phyloP scores from a whole-genome alignment of 495 filamentous ascomycete species.

The Annulohypoxylon nitens region DNA sequence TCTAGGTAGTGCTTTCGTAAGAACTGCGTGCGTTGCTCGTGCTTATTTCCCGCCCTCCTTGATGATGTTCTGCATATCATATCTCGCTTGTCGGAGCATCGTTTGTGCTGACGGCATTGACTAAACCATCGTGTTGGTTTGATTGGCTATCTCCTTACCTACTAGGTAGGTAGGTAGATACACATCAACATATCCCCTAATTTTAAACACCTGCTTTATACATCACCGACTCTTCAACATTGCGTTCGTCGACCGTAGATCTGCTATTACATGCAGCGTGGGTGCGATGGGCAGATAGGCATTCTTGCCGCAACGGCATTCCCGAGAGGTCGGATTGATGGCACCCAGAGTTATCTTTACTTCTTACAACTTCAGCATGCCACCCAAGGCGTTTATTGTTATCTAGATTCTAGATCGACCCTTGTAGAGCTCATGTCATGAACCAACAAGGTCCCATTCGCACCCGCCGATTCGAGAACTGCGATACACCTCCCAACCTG shows the following conservation, averaged over 20 bases:
- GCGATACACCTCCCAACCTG: not conserved
- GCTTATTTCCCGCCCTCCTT: not conserved
- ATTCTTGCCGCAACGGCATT: not conserved
- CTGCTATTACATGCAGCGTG: not conserved
- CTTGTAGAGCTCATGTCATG: not conserved
- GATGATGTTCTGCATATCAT: not conserved
- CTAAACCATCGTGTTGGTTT: not conserved
- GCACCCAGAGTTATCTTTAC: not conserved
- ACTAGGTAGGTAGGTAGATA: conserved; percentile 3
- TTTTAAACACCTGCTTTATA: conserved; percentile 14
- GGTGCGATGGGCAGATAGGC: no score
- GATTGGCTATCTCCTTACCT: conserved; percentile 6
- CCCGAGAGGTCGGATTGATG: conserved; percentile 13
- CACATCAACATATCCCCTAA: not conserved
- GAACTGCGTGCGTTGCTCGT: conserved; percentile 14
- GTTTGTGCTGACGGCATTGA: conserved; percentile 13
- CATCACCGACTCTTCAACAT: conserved; percentile 7
- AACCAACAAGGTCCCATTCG: not conserved
- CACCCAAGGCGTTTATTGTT: not conserved
- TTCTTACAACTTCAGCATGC: not conserved
- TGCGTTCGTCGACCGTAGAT: not conserved
- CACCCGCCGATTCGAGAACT: not conserved
- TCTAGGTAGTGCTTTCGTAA: conserved; percentile 21
- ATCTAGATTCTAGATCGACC: not conserved
- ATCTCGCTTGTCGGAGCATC: conserved; percentile 6